Conservation (phyloP, 2,329 filamentous ascomycete species). For the Curvularia sp. region DNA sequence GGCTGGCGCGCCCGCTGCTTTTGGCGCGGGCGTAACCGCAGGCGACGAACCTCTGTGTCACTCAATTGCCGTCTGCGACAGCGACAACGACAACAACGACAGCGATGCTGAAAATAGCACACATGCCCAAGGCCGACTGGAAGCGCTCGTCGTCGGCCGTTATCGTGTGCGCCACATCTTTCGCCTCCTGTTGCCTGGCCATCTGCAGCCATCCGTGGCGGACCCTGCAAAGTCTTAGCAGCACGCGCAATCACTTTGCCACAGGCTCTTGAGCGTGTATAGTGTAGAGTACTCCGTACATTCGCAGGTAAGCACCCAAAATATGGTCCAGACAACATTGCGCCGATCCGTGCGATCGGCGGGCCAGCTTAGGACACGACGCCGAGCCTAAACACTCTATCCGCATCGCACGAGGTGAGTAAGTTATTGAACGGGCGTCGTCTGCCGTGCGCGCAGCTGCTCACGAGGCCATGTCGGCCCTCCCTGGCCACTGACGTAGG, state of each 20-base stretch:
- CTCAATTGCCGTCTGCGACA: slow-evolving; percentile 9
- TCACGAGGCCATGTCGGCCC: slow-evolving; percentile 30
- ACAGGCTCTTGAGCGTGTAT: slow-evolving; percentile 17
- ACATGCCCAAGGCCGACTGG: neutral
- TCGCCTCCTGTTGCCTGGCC: slow-evolving; percentile 13
- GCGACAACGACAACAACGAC: neutral
- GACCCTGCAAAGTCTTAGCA: slow-evolving; percentile 18
- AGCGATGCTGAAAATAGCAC: slow-evolving; percentile 16
- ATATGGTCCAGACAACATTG: slow-evolving; percentile 19
- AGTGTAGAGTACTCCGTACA: neutral
- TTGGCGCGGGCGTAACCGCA: slow-evolving; percentile 15
- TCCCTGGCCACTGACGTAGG: slow-evolving; percentile 14
- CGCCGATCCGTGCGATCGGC: slow-evolving; percentile 30
- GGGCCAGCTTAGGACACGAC: slow-evolving; percentile 11
- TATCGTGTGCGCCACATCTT: slow-evolving; percentile 1
- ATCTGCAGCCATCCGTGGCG: slow-evolving; percentile 20
- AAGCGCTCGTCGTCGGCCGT: neutral
- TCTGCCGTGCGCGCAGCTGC: slow-evolving; percentile 9
- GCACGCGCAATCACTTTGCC: slow-evolving; percentile 39
- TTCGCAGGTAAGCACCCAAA: slow-evolving; percentile 17
- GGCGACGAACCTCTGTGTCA: slow-evolving; percentile 10
- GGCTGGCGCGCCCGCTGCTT: slow-evolving; percentile 6
- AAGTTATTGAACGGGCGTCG: neutral
- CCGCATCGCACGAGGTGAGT: slow-evolving; percentile 11
- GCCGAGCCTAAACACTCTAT: slow-evolving; percentile 13